phyloP scores from a whole-genome alignment of 1,284 basidiomycete species.

The Ceratobasidium sp. region DNA sequence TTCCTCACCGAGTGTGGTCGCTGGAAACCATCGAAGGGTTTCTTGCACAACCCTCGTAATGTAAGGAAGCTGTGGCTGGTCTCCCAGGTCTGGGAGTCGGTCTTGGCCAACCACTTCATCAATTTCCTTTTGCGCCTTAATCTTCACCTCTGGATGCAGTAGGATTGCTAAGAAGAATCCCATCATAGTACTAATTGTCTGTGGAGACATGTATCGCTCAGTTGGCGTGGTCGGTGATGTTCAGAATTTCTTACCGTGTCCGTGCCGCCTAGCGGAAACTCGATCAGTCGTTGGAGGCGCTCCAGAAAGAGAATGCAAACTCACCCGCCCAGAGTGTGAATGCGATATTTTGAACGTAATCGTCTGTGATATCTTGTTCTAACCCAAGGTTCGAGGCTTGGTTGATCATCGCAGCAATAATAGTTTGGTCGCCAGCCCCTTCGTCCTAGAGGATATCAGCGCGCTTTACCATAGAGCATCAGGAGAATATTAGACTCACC shows the following conservation, averaged over 20 bases:
- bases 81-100: slow-evolving; percentile 57
- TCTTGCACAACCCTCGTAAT: slow-evolving; percentile 48
- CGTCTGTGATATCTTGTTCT: not conserved
- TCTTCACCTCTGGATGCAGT: slow-evolving; percentile 57
- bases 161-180: slow-evolving; percentile 54
- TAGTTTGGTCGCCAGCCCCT: slow-evolving; percentile 12
- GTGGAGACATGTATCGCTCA: not conserved
- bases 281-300: not conserved
- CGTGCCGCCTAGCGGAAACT: slow-evolving; percentile 5
- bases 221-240: not conserved
- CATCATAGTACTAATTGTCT: slow-evolving; percentile 17
- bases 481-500: not conserved
- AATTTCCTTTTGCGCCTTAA: slow-evolving; percentile 58
- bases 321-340: not conserved
- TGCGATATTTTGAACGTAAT: slow-evolving; percentile 13
- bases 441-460: not conserved
- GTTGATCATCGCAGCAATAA: slow-evolving; percentile 3
- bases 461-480: too few species aligned
- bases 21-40: slow-evolving; percentile 32
- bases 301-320: not conserved
- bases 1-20: slow-evolving; percentile 26
- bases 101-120: slow-evolving; percentile 57
- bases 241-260: slow-evolving; percentile 13
- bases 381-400: not conserved
- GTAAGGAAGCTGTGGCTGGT: slow-evolving; percentile 58